Conservation (phyloP, 2,329 filamentous ascomycete species). For the Cryphonectria carpinicola region DNA sequence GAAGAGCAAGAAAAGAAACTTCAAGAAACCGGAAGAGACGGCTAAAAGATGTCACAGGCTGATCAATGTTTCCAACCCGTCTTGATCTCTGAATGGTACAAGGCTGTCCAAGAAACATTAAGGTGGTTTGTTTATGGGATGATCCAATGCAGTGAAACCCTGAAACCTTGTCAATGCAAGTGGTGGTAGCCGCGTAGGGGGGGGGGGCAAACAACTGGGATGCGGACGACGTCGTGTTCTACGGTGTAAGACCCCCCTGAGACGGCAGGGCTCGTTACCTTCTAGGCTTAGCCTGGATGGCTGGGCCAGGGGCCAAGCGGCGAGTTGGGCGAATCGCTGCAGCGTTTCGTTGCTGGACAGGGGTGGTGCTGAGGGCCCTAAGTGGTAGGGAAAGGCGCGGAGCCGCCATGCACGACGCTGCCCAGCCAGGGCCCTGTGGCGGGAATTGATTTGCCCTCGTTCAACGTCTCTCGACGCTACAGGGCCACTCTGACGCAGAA, state of each 20-base stretch:
- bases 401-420: constrained; percentile 13
- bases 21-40: background rate
- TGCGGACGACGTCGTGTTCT: background rate
- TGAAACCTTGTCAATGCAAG: background rate
- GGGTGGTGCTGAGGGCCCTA: constrained; percentile 6
- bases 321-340: constrained; percentile 6
- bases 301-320: background rate
- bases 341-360: constrained; percentile 11
- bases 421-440: background rate
- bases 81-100: background rate
- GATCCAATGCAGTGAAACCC: background rate
- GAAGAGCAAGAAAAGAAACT: too few relatives aligned
- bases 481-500: background rate
- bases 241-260: constrained; percentile 1
- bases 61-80: background rate
- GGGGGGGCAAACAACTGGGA: background rate
- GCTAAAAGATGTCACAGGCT: background rate
- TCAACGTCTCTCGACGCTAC: background rate
- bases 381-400: background rate
- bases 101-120: background rate
- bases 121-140: constrained; percentile 4
- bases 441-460: constrained; percentile 11
- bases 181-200: constrained; percentile 5
- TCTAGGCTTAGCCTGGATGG: background rate
- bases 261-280: background rate